Percentiles rank a stretch among this genome's conserved stretches.
phyloP scores from a whole-genome alignment of 352 stramenopile species.

The Phytopythium delawarense region DNA sequence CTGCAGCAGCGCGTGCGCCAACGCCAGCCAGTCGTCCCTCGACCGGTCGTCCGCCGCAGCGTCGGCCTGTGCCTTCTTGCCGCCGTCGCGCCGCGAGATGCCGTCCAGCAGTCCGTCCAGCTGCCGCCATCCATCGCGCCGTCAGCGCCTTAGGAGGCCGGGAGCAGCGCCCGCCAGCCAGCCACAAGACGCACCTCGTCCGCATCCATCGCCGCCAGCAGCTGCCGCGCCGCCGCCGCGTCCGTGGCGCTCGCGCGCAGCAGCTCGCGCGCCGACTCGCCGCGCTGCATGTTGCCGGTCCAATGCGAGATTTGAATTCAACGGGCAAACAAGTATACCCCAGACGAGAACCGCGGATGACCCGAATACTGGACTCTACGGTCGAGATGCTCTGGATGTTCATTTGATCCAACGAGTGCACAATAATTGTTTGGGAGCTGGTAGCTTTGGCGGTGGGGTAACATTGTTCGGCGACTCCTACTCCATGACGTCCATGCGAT shows the following conservation, averaged over 20 bases:
- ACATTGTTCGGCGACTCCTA: background rate
- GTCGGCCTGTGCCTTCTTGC: constrained; percentile 24
- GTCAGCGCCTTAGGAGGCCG: too few relatives aligned
- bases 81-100: constrained; percentile 36
- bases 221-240: constrained; percentile 53
- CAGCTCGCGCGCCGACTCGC: constrained; percentile 30
- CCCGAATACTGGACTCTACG: background rate
- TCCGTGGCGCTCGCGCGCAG: constrained; percentile 59
- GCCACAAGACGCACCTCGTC: constrained; percentile 37
- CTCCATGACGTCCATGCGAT: too few relatives aligned
- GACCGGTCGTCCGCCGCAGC: constrained; percentile 14
- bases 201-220: constrained; percentile 48
- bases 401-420: too few relatives aligned
- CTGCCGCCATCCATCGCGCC: constrained; percentile 15
- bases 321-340: too few relatives aligned
- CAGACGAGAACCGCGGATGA: background rate
- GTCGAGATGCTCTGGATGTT: too few relatives aligned
- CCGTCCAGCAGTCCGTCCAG: constrained; percentile 56
- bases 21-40: constrained; percentile 50
- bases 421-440: too few relatives aligned
- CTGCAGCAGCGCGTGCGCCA: constrained; percentile 59
- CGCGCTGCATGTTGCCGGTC: constrained; percentile 1
- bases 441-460: too few relatives aligned
- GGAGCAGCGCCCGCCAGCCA: background rate
- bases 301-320: constrained; percentile 4